Evolutionary conservation across 2,329 filamentous ascomycete genomes (phyloP), one percentile per base, ranked within the genome.

Genomic region (Massarina eburnea): DNA sequence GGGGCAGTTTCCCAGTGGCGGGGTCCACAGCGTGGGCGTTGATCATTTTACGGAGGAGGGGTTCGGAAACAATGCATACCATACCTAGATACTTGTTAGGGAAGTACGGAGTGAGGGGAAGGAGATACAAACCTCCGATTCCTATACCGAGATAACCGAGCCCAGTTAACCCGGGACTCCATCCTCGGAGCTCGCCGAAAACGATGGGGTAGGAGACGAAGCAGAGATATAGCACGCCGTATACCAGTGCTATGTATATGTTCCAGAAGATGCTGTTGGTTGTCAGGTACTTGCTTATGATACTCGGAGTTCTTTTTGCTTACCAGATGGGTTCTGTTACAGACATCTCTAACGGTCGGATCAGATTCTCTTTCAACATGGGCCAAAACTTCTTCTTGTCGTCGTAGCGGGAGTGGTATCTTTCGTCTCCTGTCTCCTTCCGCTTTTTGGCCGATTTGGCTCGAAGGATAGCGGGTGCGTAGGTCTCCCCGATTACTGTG

Each of bases 181-280:
- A 96, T 49, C 89, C 89, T 15, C 91, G 86, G 46, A 82, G 71
- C 32, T 86, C 76, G 9, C 78, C 76, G 70, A 94, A 96, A 46
- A 95, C 86, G 48, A 95, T 86, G 0, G 91, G 91, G 66, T 95
- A 95, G 10, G 89, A 89, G 14, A 95, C 86, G 73, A 96, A 96
- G 71, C 89, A 95, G 24, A 96, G 82, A 62, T 94, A 94, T 1
- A 96, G 76, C 32, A 95, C 90, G 15, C 84, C 88, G 66, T 96
- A 96, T 27, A 95, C 82, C 30, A 95, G 74, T 1, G 88, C 81
- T 52, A 87, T 81, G 55, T 86, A 87, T 26, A 84, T 67, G 59
- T 86, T 81, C 83, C 83, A 92, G 64, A 84, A 84, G 22, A 91
- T 87, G 73, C 84, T 86, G 45, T 32, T 27, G 2, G 19, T 15